A percentile compares a stretch with the other conserved stretches of the same genome.
Conservation (phyloP, 1,284 basidiomycete genomes). For the Rhizoctonia solani region DNA sequence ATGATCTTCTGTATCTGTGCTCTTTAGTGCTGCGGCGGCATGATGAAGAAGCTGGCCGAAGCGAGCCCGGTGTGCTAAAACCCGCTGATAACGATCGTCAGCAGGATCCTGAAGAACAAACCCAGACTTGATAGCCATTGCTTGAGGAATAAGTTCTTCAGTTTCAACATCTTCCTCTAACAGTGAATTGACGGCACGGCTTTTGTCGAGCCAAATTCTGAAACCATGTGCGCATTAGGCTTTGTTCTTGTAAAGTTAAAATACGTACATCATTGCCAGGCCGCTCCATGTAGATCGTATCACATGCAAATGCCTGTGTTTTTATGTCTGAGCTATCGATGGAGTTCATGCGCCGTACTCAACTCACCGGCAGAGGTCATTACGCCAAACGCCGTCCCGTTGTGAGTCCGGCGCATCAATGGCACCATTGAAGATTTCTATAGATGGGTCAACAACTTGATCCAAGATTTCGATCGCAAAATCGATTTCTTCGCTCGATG, state of each 20-base stretch:
- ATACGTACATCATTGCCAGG: conserved; percentile 56
- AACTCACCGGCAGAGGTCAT: conserved; percentile 89
- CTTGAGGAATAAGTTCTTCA: conserved; percentile 61
- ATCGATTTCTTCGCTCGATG: conserved; percentile 72
- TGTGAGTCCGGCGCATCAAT: conserved; percentile 55
- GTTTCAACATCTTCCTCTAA: conserved; percentile 20
- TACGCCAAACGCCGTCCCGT: conserved; percentile 78
- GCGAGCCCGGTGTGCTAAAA: conserved; percentile 61
- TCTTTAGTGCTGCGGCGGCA: conserved; percentile 67
- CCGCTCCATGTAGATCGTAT: conserved; percentile 73
- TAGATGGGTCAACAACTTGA: conserved; percentile 64
- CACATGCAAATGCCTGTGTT: conserved; percentile 61
- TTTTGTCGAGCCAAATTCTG: conserved; percentile 18
- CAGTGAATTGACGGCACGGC: neutral
- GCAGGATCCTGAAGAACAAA: conserved; percentile 73
- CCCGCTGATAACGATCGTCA: conserved; percentile 77
- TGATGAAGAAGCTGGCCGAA: conserved; percentile 73
- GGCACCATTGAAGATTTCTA: conserved; percentile 71
- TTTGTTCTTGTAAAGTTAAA: neutral
- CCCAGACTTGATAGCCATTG: conserved; percentile 69
- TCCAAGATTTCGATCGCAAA: conserved; percentile 83
- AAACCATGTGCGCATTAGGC: neutral
- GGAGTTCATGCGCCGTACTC: conserved; percentile 20
- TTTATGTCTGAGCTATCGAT: neutral
- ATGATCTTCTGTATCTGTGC: conserved; percentile 71